These are phyloP conservation scores for Dictyostelium gargantuum DNA, from an alignment of 208 protist genomes.

Conservation along the genomic window DNA sequence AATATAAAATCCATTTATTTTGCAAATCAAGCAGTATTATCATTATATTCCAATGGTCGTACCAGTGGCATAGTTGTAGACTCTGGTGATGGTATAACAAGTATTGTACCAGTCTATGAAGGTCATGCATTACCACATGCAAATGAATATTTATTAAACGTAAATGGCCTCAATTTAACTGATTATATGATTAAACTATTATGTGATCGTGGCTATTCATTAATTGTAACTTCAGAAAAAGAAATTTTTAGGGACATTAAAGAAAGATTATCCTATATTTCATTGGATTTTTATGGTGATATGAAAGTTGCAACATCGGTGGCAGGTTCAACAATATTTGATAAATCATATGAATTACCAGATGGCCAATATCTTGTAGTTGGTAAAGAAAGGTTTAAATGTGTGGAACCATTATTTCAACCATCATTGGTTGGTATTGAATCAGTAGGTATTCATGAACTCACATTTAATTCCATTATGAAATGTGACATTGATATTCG, in stretches of 20 bases:
- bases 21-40: constrained; percentile 70
- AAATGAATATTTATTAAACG: constrained; percentile 77
- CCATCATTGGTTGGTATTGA: constrained; percentile 81
- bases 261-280: constrained; percentile 81
- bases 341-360: constrained; percentile 85
- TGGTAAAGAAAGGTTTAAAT: constrained; percentile 75
- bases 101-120: not conserved
- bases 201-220: constrained; percentile 62
- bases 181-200: constrained; percentile 76
- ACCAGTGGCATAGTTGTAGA: constrained; percentile 84
- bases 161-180: constrained; percentile 76
- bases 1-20: too few relatives aligned
- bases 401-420: constrained; percentile 91
- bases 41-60: constrained; percentile 84
- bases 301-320: too few relatives aligned
- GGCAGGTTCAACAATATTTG: constrained; percentile 44
- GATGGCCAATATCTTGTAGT: constrained; percentile 80
- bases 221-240: constrained; percentile 86
- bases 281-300: not conserved
- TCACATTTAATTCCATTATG: constrained; percentile 84
- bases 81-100: constrained; percentile 32
- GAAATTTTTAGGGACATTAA: constrained; percentile 92
- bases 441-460: constrained; percentile 80
- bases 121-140: constrained; percentile 74
- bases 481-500: constrained; percentile 90